Evolutionary conservation across 2,329 filamentous ascomycete genomes (phyloP).

Genomic region (Colletotrichum musicola): DNA sequence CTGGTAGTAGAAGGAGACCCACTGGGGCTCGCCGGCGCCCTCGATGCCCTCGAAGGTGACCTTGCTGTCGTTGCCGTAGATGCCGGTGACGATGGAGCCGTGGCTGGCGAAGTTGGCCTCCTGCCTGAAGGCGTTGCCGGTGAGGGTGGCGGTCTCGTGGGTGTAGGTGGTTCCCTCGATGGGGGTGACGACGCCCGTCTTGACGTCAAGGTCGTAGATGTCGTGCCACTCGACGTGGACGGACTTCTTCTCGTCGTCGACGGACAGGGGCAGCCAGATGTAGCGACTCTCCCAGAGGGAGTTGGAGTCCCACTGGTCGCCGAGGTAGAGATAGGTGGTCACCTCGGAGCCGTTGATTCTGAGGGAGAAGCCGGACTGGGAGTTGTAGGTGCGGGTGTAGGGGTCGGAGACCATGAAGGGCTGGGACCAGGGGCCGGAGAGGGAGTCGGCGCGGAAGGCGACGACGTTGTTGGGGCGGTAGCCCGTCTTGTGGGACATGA

Average conservation of each 20-base stretch:
- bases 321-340: slow-evolving; percentile 64
- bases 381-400: slow-evolving; percentile 65
- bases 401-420: slow-evolving; percentile 62
- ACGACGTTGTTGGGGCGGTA: slow-evolving; percentile 73
- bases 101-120: slow-evolving; percentile 64
- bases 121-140: slow-evolving; percentile 61
- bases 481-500: slow-evolving; percentile 74
- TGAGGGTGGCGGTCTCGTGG: slow-evolving; percentile 54
- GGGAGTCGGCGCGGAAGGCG: slow-evolving; percentile 63
- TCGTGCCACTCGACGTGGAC: slow-evolving; percentile 65
- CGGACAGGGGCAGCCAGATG: slow-evolving; percentile 66
- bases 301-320: slow-evolving; percentile 64
- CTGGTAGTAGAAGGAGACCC: slow-evolving; percentile 69
- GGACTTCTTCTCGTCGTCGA: slow-evolving; percentile 63
- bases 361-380: slow-evolving; percentile 63
- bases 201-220: slow-evolving; percentile 64
- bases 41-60: slow-evolving; percentile 58
- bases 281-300: slow-evolving; percentile 68
- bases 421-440: slow-evolving; percentile 65
- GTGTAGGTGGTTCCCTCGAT: slow-evolving; percentile 63
- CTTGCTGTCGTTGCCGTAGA: slow-evolving; percentile 65
- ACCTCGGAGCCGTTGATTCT: slow-evolving; percentile 61
- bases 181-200: slow-evolving; percentile 61
- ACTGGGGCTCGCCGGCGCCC: slow-evolving; percentile 62
- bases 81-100: slow-evolving; percentile 61